A percentile compares a stretch with the other conserved stretches of the same genome.
phyloP scores from a whole-genome alignment of 805 yeast genomes.

The Kodamaea fukazawae region DNA sequence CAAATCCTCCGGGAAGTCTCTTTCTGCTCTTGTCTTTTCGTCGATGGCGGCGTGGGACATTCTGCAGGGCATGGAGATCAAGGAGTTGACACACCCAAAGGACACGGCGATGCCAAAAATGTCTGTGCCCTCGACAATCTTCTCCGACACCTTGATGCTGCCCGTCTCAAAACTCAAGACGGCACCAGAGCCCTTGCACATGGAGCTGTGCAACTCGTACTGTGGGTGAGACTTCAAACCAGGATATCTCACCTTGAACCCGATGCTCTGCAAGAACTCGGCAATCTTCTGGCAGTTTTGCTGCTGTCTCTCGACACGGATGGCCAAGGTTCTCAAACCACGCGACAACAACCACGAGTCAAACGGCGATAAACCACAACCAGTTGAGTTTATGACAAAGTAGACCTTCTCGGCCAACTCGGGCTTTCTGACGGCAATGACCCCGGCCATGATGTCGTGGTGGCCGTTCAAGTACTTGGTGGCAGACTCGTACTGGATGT shows the following conservation, averaged over 20 bases:
- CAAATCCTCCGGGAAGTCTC: slow-evolving; percentile 90
- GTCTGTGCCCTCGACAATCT: slow-evolving; percentile 70
- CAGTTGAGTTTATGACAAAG: slow-evolving; percentile 83
- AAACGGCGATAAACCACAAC: slow-evolving; percentile 88
- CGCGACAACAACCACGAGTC: slow-evolving; percentile 87
- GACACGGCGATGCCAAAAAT: slow-evolving; percentile 88
- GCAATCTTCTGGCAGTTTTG: slow-evolving; percentile 75
- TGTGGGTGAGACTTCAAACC: slow-evolving; percentile 83
- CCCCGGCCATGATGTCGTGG: slow-evolving; percentile 96
- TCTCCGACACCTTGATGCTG: slow-evolving; percentile 58
- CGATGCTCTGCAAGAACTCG: slow-evolving; percentile 61
- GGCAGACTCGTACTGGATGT: slow-evolving; percentile 90
- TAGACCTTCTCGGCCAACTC: slow-evolving; percentile 67
- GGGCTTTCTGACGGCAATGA: slow-evolving; percentile 65
- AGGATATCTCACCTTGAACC: slow-evolving; percentile 81
- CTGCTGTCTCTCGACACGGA: slow-evolving; percentile 82
- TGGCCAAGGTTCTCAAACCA: slow-evolving; percentile 84
- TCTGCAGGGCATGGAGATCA: slow-evolving; percentile 89
- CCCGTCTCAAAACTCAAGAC: slow-evolving; percentile 91
- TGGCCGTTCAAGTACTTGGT: slow-evolving; percentile 93
- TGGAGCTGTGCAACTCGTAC: slow-evolving; percentile 70
- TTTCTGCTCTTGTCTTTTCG: slow-evolving; percentile 77
- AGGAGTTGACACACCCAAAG: slow-evolving; percentile 90
- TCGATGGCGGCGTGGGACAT: slow-evolving; percentile 98
- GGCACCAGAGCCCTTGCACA: slow-evolving; percentile 84